A percentile compares a stretch with the other conserved stretches of the same genome.
These are phyloP conservation scores for Brachypodium distachyon DNA, from an alignment of 202 grass and related monocot species.

Conservation along the genomic window DNA sequence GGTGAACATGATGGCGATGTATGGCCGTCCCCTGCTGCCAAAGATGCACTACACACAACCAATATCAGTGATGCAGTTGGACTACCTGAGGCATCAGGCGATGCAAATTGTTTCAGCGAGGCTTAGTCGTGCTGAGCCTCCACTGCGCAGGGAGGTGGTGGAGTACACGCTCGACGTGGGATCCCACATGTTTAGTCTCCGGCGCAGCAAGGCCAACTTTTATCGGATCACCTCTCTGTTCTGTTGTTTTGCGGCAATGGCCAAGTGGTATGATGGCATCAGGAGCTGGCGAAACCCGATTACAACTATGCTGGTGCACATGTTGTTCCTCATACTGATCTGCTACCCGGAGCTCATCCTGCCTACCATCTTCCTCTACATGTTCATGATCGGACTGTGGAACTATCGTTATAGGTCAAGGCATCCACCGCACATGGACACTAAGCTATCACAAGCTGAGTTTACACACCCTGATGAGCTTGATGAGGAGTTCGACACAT, in stretches of 20 bases:
- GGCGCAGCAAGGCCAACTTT: conserved; percentile 95
- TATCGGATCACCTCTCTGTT: conserved; percentile 65
- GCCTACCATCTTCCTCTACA: conserved; percentile 87
- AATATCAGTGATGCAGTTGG: conserved; percentile 69
- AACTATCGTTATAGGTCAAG: conserved; percentile 74
- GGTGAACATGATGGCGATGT: conserved; percentile 90
- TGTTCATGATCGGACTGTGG: conserved; percentile 91
- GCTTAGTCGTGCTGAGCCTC: conserved; percentile 81
- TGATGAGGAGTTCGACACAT: conserved; percentile 95
- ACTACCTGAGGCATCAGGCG: conserved; percentile 70
- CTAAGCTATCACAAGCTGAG: conserved; percentile 78
- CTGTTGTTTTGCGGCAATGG: conserved; percentile 44
- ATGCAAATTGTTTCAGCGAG: conserved; percentile 69
- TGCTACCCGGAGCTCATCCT: conserved; percentile 93
- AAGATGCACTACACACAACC: conserved; percentile 95
- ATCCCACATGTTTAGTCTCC: conserved; percentile 86
- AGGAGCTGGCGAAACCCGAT: conserved; percentile 84
- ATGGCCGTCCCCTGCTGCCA: conserved; percentile 69
- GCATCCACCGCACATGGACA: conserved; percentile 87
- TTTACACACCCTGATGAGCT: conserved; percentile 68
- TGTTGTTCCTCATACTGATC: conserved; percentile 88
- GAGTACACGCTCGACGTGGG: conserved; percentile 96
- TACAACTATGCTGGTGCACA: conserved; percentile 79
- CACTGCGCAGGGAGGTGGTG: conserved; percentile 72
- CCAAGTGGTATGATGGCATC: conserved; percentile 74